These are phyloP conservation scores for Lecanicillium sp. DNA, from an alignment of 2,329 filamentous ascomycete species.

Conservation along the genomic window DNA sequence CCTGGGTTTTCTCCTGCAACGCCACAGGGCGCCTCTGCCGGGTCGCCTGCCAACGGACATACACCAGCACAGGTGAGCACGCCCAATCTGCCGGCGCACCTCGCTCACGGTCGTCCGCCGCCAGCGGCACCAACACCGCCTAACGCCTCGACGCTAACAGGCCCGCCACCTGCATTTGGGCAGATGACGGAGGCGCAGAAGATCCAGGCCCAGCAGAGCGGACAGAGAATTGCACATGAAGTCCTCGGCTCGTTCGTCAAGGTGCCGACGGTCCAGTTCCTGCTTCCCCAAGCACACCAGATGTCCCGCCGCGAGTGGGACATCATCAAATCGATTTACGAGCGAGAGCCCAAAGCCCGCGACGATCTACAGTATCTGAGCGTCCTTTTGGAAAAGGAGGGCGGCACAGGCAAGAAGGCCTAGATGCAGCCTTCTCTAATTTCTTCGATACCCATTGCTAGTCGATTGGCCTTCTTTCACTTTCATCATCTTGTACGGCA, in stretches of 20 bases:
- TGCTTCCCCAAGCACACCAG: conserved; percentile 61
- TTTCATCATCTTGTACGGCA: background rate
- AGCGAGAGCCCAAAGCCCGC: conserved; percentile 57
- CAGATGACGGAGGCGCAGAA: conserved; percentile 28
- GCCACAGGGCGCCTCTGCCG: conserved; percentile 24
- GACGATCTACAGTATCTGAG: conserved; percentile 56
- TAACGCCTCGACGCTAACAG: conserved; percentile 14
- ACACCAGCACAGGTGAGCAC: conserved; percentile 8
- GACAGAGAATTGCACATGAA: conserved; percentile 53
- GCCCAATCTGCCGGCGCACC: conserved; percentile 15
- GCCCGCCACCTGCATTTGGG: conserved; percentile 15
- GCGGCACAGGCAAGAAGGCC: conserved; percentile 16
- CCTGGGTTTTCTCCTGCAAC: conserved; percentile 50
- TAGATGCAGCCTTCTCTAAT: background rate
- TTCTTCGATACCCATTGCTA: background rate
- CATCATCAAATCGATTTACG: conserved; percentile 63
- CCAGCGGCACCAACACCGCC: conserved; percentile 18
- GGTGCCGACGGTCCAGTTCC: conserved; percentile 61
- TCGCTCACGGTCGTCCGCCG: conserved; percentile 11
- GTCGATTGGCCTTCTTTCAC: background rate
- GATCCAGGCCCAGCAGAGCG: conserved; percentile 41
- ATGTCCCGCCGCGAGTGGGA: conserved; percentile 69
- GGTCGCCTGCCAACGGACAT: conserved; percentile 19
- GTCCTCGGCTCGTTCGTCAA: conserved; percentile 58
- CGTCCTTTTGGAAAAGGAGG: conserved; percentile 46